Conservation (phyloP, 2,329 filamentous ascomycete genomes). For the Pleomassaria siparia region DNA sequence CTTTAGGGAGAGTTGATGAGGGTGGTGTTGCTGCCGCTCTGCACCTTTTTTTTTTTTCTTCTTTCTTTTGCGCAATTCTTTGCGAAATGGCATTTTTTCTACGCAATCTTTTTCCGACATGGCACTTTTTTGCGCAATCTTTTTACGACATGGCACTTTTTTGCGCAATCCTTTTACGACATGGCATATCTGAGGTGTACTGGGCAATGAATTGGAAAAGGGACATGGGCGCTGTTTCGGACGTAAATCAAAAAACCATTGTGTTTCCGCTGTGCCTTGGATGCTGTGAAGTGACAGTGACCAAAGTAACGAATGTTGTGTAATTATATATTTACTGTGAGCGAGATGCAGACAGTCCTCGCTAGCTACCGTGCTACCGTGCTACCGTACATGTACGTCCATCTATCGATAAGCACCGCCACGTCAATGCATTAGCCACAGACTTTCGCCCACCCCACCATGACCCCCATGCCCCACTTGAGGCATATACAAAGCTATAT, state of each 20-base stretch:
- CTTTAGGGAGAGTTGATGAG: conserved; percentile 29
- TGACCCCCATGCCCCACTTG: too few relatives aligned
- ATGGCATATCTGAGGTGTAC: conserved; percentile 4
- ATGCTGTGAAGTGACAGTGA: conserved; percentile 8
- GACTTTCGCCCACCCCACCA: too few relatives aligned
- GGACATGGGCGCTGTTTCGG: conserved; percentile 3
- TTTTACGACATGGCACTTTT: conserved; percentile 7
- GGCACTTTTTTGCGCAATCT: too few relatives aligned
- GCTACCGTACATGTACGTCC: too few relatives aligned
- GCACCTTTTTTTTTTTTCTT: too few relatives aligned
- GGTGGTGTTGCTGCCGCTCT: not conserved
- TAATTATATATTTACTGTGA: too few relatives aligned
- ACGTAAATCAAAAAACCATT: conserved; percentile 25
- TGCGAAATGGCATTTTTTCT: too few relatives aligned
- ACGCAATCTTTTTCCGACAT: too few relatives aligned
- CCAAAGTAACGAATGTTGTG: too few relatives aligned
- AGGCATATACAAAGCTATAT: conserved; percentile 6
- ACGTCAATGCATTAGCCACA: not conserved
- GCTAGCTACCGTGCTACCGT: too few relatives aligned
- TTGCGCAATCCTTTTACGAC: conserved; percentile 10
- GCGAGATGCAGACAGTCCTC: too few relatives aligned
- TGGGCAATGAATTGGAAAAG: not conserved
- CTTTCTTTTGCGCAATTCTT: too few relatives aligned
- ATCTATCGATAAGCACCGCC: not conserved
- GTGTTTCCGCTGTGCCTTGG: conserved; percentile 24